Base-by-base conservation (phyloP, 371 early-diverging fungal species). In the Capillidium heterosporum region DNA sequence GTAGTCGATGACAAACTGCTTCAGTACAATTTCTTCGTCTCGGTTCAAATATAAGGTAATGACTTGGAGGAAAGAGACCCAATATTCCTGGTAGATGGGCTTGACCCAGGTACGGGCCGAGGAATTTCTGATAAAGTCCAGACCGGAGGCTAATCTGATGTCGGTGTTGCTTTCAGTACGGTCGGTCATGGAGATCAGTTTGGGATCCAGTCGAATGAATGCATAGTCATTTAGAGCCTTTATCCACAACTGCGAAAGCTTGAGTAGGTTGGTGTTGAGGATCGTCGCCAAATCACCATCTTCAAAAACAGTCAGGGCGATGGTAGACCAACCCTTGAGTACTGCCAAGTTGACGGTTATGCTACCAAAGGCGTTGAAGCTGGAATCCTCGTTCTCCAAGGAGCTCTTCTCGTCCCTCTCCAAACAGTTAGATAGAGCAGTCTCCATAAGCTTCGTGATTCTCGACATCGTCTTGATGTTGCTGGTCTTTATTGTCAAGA, bases 401-500 rank as follows among this genome's bases (percentile, higher is more conserved):
- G 73, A 72, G 47, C 21, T 19, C 43, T 70, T 66, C 54, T 76
- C 74, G n/a, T n/a, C n/a, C n/a, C n/a, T n/a, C 56, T 79, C 76
- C 58, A 82, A 76, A 61, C 80, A 85, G 19, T 76, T 69, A 13
- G 86, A 85, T 48, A 91, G 65, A 0, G 84, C 73, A 4, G 76
- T 74, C 2, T 74, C 80, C 57, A 89, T 60, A 5, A 87, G 67
- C 56, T 82, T 81, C 31, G 87, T 58, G 0, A 87, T 78, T 23
- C 92, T 70, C 1, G 80, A 75, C n/a, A 86, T 66, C 8, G 85
- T 77, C 48, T 76, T 72, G 2, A 89, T 66, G 26, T 88, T 86
- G 40, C 81, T 84, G 60, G 89, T 87, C 35, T 87, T 85, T 56
- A 84, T 84, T 17, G 85, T 85, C 32, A 89, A 76, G 69, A 87